phyloP scores from a whole-genome alignment of 495 filamentous ascomycete genomes.

The Talaromyces proteolyticus region DNA sequence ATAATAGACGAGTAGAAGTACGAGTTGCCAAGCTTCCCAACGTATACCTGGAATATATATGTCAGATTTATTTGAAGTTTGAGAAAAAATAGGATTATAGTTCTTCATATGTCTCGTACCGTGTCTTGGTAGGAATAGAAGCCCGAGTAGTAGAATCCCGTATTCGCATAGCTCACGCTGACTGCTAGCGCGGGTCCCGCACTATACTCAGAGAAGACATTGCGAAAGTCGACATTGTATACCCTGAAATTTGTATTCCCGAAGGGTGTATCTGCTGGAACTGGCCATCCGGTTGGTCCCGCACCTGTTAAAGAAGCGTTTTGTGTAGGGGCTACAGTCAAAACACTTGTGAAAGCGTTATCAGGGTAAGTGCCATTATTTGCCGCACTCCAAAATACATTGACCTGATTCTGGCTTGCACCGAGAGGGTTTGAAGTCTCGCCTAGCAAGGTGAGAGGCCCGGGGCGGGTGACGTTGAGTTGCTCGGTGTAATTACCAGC shows the following conservation, averaged over 20 bases:
- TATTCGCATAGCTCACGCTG: constrained; percentile 49
- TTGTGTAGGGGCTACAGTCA: constrained; percentile 52
- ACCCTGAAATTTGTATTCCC: constrained; percentile 50
- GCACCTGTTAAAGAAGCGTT: constrained; percentile 50
- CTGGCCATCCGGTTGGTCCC: constrained; percentile 48
- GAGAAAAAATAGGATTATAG: background rate
- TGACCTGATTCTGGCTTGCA: constrained; percentile 39
- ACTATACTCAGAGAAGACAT: constrained; percentile 46
- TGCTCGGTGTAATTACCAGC: constrained; percentile 53
- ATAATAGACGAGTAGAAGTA: constrained; percentile 50
- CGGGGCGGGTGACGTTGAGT: constrained; percentile 52
- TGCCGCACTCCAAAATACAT: constrained; percentile 41
- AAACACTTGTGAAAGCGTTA: constrained; percentile 49
- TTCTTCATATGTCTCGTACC: constrained; percentile 24
- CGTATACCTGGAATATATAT: constrained; percentile 37
- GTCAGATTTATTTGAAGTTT: background rate
- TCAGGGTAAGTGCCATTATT: constrained; percentile 33
- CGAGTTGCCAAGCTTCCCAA: constrained; percentile 55
- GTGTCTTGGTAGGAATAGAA: constrained; percentile 59
- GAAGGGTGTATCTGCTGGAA: constrained; percentile 51
- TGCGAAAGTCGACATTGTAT: constrained; percentile 56
- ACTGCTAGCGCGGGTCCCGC: constrained; percentile 50
- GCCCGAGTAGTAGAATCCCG: constrained; percentile 51
- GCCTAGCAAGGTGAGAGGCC: constrained; percentile 49
- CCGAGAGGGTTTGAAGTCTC: constrained; percentile 35